These are phyloP conservation scores for Penicillium janthinellum DNA, from an alignment of 2,329 filamentous ascomycete species.

Conservation along the genomic window DNA sequence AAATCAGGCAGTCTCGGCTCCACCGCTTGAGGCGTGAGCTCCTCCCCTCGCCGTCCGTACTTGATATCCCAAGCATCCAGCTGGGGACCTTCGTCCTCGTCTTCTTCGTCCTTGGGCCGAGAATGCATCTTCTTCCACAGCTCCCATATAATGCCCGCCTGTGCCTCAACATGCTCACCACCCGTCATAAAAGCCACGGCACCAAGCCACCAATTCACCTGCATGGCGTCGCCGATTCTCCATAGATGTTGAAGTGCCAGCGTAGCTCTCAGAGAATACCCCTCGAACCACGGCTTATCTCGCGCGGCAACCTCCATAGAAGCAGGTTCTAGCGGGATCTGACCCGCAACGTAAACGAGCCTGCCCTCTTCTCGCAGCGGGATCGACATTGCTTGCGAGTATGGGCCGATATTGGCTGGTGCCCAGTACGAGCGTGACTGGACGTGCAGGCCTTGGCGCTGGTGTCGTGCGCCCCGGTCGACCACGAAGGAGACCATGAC, in stretches of 20 bases:
- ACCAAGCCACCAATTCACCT: slow-evolving; percentile 73
- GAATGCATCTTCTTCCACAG: slow-evolving; percentile 50
- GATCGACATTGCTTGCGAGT: slow-evolving; percentile 77
- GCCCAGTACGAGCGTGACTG: slow-evolving; percentile 97
- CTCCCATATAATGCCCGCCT: slow-evolving; percentile 42
- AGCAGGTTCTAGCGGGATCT: slow-evolving; percentile 83
- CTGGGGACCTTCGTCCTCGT: slow-evolving; percentile 52
- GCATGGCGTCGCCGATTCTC: slow-evolving; percentile 73
- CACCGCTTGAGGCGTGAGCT: slow-evolving; percentile 32
- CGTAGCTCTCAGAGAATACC: slow-evolving; percentile 61
- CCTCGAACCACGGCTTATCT: slow-evolving; percentile 29
- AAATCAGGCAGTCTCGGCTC: slow-evolving; percentile 30
- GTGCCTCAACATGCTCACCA: slow-evolving; percentile 33
- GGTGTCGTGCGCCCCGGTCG: slow-evolving; percentile 36
- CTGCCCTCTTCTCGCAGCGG: slow-evolving; percentile 31
- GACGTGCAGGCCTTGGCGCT: slow-evolving; percentile 70
- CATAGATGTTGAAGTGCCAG: slow-evolving; percentile 87
- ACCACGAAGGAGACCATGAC: slow-evolving; percentile 62
- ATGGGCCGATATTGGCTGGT: slow-evolving; percentile 94
- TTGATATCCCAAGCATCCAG: slow-evolving; percentile 55
- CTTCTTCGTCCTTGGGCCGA: slow-evolving; percentile 31
- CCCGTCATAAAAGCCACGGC: slow-evolving; percentile 72
- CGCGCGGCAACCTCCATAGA: slow-evolving; percentile 62
- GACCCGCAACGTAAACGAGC: slow-evolving; percentile 75
- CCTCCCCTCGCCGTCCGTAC: slow-evolving; percentile 57